Evolutionary conservation across 2,329 filamentous ascomycete genomes (phyloP).

Genomic region (Calonectria hawksworthii): DNA sequence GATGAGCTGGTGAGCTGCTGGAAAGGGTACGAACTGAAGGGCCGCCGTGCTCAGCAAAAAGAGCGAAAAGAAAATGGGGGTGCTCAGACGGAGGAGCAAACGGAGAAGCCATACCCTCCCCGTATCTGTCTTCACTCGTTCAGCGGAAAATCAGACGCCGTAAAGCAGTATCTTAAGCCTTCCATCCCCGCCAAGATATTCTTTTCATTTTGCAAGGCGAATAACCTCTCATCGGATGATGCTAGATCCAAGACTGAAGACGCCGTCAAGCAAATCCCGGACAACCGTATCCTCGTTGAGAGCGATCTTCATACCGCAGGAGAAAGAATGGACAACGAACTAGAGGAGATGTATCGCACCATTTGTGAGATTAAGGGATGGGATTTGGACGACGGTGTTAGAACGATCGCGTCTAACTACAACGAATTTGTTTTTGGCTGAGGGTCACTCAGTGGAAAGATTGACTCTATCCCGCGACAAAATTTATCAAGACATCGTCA

Average conservation of each 20-base stretch:
- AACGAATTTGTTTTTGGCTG: constrained; percentile 77
- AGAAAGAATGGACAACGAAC: constrained; percentile 78
- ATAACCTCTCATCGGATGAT: constrained; percentile 75
- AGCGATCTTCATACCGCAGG: constrained; percentile 90
- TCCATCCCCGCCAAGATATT: constrained; percentile 81
- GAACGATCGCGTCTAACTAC: constrained; percentile 79
- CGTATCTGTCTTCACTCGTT: constrained; percentile 93
- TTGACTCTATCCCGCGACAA: not conserved
- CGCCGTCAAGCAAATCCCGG: constrained; percentile 78
- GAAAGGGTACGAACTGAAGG: constrained; percentile 75
- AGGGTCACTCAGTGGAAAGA: not conserved
- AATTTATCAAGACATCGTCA: not conserved
- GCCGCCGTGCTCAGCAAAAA: constrained; percentile 59
- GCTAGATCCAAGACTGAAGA: constrained; percentile 66
- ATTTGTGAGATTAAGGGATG: constrained; percentile 84
- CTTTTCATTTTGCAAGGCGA: constrained; percentile 86
- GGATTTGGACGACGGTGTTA: constrained; percentile 77
- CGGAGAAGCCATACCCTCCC: constrained; percentile 73
- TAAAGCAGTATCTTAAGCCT: constrained; percentile 81
- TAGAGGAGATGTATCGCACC: constrained; percentile 79
- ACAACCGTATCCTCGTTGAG: constrained; percentile 83
- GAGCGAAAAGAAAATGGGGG: constrained; percentile 28
- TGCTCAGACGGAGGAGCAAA: constrained; percentile 47
- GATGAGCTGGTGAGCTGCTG: constrained; percentile 71
- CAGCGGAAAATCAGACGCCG: constrained; percentile 79